A percentile compares a stretch with the other conserved stretches of the same genome.
These are phyloP conservation scores for Acrocalymma vagum DNA, from an alignment of 2,329 filamentous ascomycete genomes.

Conservation along the genomic window DNA sequence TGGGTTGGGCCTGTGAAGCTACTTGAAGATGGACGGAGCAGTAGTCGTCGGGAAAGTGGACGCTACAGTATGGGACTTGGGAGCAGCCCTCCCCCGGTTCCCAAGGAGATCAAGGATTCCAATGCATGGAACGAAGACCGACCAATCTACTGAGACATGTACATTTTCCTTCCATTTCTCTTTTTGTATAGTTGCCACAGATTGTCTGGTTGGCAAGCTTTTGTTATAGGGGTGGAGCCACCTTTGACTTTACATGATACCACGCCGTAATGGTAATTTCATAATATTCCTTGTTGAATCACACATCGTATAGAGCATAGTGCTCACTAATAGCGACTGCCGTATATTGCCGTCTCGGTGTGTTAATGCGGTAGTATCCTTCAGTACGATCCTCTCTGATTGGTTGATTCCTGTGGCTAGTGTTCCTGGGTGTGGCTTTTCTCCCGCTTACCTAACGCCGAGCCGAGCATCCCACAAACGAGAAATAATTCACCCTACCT, in stretches of 20 bases:
- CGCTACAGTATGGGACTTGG: conserved; percentile 41
- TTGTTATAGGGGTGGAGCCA: conserved; percentile 7
- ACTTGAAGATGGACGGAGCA: conserved; percentile 48
- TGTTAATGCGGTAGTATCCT: too few relatives aligned
- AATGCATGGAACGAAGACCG: conserved; percentile 58
- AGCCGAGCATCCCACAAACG: conserved; percentile 44
- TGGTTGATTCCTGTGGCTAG: conserved; percentile 19
- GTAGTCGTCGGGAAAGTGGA: conserved; percentile 39
- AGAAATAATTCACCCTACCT: conserved; percentile 31
- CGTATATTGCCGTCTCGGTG: too few relatives aligned
- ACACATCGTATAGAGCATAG: not conserved
- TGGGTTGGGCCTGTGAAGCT: conserved; percentile 70
- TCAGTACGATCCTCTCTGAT: not conserved
- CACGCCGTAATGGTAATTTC: conserved; percentile 24
- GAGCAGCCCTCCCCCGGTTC: conserved; percentile 39
- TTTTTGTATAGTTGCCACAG: conserved; percentile 7
- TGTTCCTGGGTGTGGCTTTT: conserved; percentile 20
- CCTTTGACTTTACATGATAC: conserved; percentile 36
- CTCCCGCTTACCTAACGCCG: conserved; percentile 28
- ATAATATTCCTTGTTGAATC: not conserved
- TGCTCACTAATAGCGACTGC: conserved; percentile 1
- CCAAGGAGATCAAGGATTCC: conserved; percentile 39
- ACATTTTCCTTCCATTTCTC: conserved; percentile 14
- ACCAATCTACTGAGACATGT: conserved; percentile 54
- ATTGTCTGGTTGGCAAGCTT: too few relatives aligned